These are phyloP conservation scores for Zygoascus flipseniorum DNA, from an alignment of 805 yeast genomes.

Conservation along the genomic window DNA sequence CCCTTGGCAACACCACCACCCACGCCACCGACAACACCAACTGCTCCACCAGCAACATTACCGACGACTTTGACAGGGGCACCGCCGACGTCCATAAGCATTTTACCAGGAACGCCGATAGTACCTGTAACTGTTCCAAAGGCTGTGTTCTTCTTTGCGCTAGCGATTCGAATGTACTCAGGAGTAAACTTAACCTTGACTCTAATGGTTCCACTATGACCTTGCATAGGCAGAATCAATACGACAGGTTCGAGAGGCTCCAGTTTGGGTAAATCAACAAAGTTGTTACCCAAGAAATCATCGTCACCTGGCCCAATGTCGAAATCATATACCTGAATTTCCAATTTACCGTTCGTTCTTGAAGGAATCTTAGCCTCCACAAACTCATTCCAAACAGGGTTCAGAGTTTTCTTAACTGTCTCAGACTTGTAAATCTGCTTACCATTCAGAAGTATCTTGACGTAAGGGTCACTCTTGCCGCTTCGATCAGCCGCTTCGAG, in stretches of 20 bases:
- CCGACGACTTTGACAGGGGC: constrained; percentile 46
- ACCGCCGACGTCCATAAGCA: constrained; percentile 41
- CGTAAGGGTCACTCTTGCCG: constrained; percentile 92
- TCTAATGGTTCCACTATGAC: constrained; percentile 54
- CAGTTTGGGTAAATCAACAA: constrained; percentile 48
- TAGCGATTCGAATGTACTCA: constrained; percentile 39
- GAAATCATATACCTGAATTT: constrained; percentile 72
- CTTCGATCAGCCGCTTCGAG: constrained; percentile 81
- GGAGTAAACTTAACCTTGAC: constrained; percentile 61
- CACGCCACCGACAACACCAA: constrained; percentile 30
- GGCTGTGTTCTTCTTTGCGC: constrained; percentile 17
- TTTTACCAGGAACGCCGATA: constrained; percentile 29
- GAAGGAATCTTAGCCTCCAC: constrained; percentile 48
- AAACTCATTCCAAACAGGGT: constrained; percentile 83
- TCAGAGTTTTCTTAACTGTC: constrained; percentile 74
- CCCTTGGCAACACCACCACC: constrained; percentile 33
- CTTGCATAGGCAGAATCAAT: constrained; percentile 43
- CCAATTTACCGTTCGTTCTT: constrained; percentile 51
- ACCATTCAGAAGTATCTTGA: constrained; percentile 60
- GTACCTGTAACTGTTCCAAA: constrained; percentile 12
- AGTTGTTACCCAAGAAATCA: constrained; percentile 67
- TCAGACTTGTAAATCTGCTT: constrained; percentile 63
- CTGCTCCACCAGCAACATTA: constrained; percentile 36
- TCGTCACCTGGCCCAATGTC: constrained; percentile 85
- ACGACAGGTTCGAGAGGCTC: constrained; percentile 49